Percentiles rank a stretch among this genome's conserved stretches.
These are phyloP conservation scores for Globisporangium spinosum DNA, from an alignment of 352 stramenopile genomes.

Conservation along the genomic window DNA sequence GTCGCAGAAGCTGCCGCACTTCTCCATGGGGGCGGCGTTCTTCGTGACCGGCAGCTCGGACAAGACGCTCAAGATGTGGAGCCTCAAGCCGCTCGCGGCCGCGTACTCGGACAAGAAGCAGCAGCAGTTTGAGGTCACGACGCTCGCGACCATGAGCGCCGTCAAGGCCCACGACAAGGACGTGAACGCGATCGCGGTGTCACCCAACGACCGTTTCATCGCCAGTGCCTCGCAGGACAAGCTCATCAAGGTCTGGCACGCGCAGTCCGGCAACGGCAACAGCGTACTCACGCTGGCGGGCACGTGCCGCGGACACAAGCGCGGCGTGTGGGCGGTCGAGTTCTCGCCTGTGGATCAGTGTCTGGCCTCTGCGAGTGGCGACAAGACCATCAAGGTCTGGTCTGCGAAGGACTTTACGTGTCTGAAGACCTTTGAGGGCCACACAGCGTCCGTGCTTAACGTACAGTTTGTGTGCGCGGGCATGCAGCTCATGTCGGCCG, in stretches of 20 bases:
- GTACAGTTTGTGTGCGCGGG: conserved; percentile 88
- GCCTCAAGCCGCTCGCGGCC: conserved; percentile 68
- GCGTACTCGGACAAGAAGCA: conserved; percentile 46
- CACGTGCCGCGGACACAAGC: conserved; percentile 95
- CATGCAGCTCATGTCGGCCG: conserved; percentile 93
- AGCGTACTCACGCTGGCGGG: conserved; percentile 86
- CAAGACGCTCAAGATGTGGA: conserved; percentile 98
- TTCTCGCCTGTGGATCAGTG: conserved; percentile 96
- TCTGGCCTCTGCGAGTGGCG: conserved; percentile 92
- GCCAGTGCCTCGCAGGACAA: conserved; percentile 98
- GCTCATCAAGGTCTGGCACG: conserved; percentile 96
- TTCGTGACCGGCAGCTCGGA: conserved; percentile 96
- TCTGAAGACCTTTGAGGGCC: conserved; percentile 95
- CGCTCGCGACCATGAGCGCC: conserved; percentile 52
- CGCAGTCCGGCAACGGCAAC: conserved; percentile 43
- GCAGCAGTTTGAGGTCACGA: conserved; percentile 41
- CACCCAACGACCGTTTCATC: conserved; percentile 96
- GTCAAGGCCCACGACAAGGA: conserved; percentile 95
- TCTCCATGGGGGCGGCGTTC: conserved; percentile 85
- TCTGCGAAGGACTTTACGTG: conserved; percentile 94
- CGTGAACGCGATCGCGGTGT: conserved; percentile 94
- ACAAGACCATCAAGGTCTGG: conserved; percentile 98
- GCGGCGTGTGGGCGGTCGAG: conserved; percentile 96
- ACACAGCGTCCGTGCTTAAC: conserved; percentile 87
- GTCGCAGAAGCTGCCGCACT: conserved; percentile 82